A percentile compares a stretch with the other conserved stretches of the same genome.
Conservation (phyloP, 352 stramenopile species). For the Phytophthora pinifolia region DNA sequence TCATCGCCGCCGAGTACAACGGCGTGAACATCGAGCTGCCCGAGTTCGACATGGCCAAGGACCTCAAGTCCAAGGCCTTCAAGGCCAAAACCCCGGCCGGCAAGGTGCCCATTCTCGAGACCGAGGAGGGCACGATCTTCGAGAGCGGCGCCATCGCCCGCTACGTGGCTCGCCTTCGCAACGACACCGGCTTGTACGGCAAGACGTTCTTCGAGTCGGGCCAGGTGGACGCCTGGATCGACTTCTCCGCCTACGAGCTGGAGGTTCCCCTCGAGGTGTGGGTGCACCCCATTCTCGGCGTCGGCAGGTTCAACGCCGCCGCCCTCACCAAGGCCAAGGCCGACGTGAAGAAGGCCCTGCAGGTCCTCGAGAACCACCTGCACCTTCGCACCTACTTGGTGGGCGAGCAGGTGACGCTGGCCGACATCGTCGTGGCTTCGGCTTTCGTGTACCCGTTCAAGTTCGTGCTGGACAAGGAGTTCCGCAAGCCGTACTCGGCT, state of each 20-base stretch:
- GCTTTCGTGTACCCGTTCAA: slow-evolving; percentile 95
- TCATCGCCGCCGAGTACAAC: slow-evolving; percentile 95
- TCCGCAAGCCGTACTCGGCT: slow-evolving; percentile 85
- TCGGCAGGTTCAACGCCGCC: slow-evolving; percentile 73
- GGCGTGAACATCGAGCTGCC: slow-evolving; percentile 82
- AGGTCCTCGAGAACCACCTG: slow-evolving; percentile 89
- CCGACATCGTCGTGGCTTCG: slow-evolving; percentile 90
- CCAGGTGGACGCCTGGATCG: slow-evolving; percentile 93
- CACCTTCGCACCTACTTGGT: slow-evolving; percentile 91
- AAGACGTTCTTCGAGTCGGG: slow-evolving; percentile 90
- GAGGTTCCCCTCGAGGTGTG: slow-evolving; percentile 89
- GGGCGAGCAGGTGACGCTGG: slow-evolving; percentile 91
- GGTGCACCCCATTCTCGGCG: slow-evolving; percentile 90
- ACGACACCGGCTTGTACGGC: slow-evolving; percentile 88
- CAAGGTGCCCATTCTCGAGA: slow-evolving; percentile 89
- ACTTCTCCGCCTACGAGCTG: slow-evolving; percentile 91
- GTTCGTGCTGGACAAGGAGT: slow-evolving; percentile 89
- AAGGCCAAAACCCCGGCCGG: slow-evolving; percentile 86
- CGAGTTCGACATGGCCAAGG: slow-evolving; percentile 64
- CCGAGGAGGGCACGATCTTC: slow-evolving; percentile 80
- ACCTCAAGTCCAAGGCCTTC: slow-evolving; percentile 70
- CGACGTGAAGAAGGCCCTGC: slow-evolving; percentile 87
- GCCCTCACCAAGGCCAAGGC: slow-evolving; percentile 84
- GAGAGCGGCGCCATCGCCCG: slow-evolving; percentile 92
- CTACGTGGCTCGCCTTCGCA: slow-evolving; percentile 90